Base-by-base conservation (phyloP, 768 basidiomycete genomes). In the Auricularia cornea region DNA sequence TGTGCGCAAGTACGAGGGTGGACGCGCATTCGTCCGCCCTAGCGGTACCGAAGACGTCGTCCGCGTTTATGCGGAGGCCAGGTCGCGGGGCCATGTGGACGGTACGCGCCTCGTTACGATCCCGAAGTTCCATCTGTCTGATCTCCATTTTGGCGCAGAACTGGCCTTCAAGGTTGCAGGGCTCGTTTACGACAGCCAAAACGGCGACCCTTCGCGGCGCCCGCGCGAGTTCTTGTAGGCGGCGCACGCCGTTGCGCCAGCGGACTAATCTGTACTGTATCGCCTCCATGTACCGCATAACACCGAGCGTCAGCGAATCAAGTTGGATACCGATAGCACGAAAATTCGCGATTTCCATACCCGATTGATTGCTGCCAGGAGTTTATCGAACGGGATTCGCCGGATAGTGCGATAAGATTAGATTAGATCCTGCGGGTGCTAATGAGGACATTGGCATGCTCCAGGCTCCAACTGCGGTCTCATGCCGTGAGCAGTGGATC, bases 11-110 rank as follows among this genome's bases (percentile, higher is more conserved):
- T 90, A 88, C 70, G 86, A 89, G 56, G 86, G 85, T 20, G 97
- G 97, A 1, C 84, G 97, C 48, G 85, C 92, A 30, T 99, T 99
- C 70, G 97, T 98, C 20, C 76, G 97, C 63, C 97, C 97, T 2
- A 96, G 94, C 73, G 97, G 97, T 10, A 99, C 97, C 28, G 97
- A 99, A 74, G 95, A 99, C 70, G 95, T 96, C 29, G 97, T 99
- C 5, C 83, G 97, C 64, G 94, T 99, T 18, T 99, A 98, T 71
- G 97, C 95, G 1, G 97, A 99, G 73, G 96, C 97, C 1, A 80
- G 78, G 56, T 76, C 84, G 48, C 84, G 82, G 65, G 74, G 82
- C 16, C 87, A 89, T 68, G 92, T 90, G 23, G 93, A 95, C 72
- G 90, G 96, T 97, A 67, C 71, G 88, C 79, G 3, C 11, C 10